phyloP scores from a whole-genome alignment of 2,329 filamentous ascomycete genomes.

The Blastomyces gilchristii region DNA sequence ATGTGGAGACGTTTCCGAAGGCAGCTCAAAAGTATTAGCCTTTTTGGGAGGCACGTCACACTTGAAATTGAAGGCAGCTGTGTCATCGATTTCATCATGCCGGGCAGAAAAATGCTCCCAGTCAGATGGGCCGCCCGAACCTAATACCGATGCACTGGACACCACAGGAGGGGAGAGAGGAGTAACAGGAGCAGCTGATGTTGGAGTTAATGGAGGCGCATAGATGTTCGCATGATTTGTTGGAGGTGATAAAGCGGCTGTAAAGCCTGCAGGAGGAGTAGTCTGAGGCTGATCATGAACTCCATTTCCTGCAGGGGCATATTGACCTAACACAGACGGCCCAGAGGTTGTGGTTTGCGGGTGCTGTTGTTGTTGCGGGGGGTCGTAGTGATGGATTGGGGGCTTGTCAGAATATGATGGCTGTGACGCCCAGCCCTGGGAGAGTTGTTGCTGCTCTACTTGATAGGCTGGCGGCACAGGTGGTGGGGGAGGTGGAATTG shows the following conservation, averaged over 20 bases:
- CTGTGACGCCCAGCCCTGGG: constrained; percentile 20
- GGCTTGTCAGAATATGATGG: constrained; percentile 25
- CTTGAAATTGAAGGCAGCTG: constrained; percentile 11
- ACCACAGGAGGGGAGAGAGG: constrained; percentile 8
- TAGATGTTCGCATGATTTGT: constrained; percentile 11
- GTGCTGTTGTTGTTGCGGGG: constrained; percentile 14
- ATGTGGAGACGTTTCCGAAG: constrained; percentile 6
- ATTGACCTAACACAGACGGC: background rate
- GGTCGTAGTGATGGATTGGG: constrained; percentile 26
- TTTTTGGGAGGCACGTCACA: constrained; percentile 1
- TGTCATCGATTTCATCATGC: constrained; percentile 31
- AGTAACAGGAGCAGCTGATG: constrained; percentile 13
- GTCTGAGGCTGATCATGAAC: constrained; percentile 7
- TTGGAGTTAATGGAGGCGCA: constrained; percentile 20
- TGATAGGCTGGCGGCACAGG: constrained; percentile 33
- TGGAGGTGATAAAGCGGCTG: constrained; percentile 10
- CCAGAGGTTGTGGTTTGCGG: constrained; percentile 11
- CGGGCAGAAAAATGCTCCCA: constrained; percentile 37
- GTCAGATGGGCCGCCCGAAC: constrained; percentile 36
- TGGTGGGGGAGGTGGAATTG: constrained; percentile 32
- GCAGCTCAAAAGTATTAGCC: constrained; percentile 13
- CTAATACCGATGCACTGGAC: constrained; percentile 28
- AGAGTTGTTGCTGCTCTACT: constrained; percentile 20
- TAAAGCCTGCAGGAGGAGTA: constrained; percentile 13
- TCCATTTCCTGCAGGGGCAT: background rate